These are phyloP conservation scores for Chalaropsis thielavioides DNA, from an alignment of 2,329 filamentous ascomycete genomes.

Conservation along the genomic window DNA sequence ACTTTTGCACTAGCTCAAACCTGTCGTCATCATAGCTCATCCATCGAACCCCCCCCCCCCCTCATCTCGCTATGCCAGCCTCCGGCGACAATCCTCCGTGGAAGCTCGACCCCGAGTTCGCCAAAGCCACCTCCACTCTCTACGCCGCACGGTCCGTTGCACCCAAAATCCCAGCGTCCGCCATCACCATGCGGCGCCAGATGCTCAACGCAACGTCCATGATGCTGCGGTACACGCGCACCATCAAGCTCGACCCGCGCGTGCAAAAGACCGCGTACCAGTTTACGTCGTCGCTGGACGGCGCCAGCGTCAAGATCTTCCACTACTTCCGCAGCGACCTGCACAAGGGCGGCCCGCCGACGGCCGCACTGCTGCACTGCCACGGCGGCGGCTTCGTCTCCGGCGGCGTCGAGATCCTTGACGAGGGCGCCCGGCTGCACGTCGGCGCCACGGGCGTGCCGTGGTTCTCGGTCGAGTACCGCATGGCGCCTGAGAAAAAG, in stretches of 20 bases:
- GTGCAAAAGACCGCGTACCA: conserved; percentile 7
- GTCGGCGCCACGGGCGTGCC: conserved; percentile 27
- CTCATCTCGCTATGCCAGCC: not conserved
- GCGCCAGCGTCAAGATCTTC: conserved; percentile 5
- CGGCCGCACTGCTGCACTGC: conserved; percentile 25
- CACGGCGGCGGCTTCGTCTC: conserved; percentile 31
- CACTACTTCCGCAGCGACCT: conserved; percentile 8
- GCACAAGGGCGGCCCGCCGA: conserved; percentile 1
- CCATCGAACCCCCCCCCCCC: not conserved
- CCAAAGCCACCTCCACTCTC: not conserved
- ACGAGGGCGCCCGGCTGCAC: conserved; percentile 26
- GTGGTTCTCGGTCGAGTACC: conserved; percentile 29
- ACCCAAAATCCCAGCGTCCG: conserved; percentile 1
- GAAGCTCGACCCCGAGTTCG: conserved; percentile 7
- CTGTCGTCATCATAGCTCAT: too few species aligned
- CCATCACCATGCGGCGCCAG: conserved; percentile 6
- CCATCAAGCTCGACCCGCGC: not conserved
- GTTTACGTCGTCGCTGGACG: conserved; percentile 4
- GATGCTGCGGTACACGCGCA: conserved; percentile 11
- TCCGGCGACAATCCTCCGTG: not conserved
- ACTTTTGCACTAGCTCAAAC: not conserved
- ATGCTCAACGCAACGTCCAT: conserved; percentile 10
- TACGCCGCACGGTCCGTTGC: conserved; percentile 5
- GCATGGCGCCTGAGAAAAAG: conserved; percentile 30
- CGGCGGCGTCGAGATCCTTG: conserved; percentile 24